Conservation (phyloP, 345 rosid genomes). For the Salix brachista region DNA sequence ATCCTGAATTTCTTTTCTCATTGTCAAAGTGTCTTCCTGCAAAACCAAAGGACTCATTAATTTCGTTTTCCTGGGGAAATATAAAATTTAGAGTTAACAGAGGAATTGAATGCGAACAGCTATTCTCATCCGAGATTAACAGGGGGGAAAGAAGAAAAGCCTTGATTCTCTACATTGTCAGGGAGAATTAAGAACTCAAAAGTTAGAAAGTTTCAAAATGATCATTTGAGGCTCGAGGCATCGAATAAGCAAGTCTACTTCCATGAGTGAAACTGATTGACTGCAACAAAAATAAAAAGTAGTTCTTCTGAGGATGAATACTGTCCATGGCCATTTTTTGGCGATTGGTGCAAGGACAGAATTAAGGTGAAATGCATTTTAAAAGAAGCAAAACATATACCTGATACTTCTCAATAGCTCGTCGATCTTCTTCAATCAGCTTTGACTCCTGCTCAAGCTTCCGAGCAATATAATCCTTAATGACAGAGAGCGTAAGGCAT, state of each 20-base stretch:
- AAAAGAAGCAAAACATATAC: conserved; percentile 33
- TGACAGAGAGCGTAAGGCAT: conserved; percentile 89
- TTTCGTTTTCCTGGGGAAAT: not conserved
- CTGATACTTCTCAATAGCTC: conserved; percentile 91
- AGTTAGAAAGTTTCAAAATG: not conserved
- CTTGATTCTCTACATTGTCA: not conserved
- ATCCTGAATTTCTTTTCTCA: conserved; percentile 95
- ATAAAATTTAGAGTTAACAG: not conserved
- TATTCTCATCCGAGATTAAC: not conserved
- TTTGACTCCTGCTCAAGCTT: conserved; percentile 95
- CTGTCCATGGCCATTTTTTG: not conserved
- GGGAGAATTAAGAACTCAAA: not conserved
- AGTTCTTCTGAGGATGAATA: not conserved
- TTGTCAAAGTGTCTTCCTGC: conserved; percentile 74
- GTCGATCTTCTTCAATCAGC: conserved; percentile 89
- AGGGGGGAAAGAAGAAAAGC: not conserved
- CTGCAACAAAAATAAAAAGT: not conserved
- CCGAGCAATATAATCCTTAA: conserved; percentile 89
- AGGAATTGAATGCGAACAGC: not conserved
- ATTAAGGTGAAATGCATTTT: not conserved
- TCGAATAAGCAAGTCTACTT: not conserved
- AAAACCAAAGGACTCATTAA: conserved; percentile 15
- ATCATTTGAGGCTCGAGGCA: not conserved
- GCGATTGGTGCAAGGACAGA: not conserved
- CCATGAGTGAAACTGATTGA: not conserved